These are phyloP conservation scores for Corynespora cassiicola DNA, from an alignment of 2,329 filamentous ascomycete genomes.

Conservation along the genomic window DNA sequence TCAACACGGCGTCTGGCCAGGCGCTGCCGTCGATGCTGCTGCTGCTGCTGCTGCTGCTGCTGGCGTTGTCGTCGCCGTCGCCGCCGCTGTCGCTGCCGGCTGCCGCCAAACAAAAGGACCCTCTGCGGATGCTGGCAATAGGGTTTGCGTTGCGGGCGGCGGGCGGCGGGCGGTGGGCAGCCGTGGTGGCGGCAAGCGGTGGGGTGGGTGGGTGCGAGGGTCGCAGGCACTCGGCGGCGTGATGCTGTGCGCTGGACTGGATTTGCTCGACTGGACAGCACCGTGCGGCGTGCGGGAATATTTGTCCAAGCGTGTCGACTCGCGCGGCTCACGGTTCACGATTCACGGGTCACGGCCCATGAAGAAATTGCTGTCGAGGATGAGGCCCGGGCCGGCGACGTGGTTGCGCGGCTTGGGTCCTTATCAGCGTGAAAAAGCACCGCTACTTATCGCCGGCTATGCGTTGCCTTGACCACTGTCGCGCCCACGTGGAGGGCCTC, in stretches of 20 bases:
- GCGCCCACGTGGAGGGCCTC: constrained; percentile 10
- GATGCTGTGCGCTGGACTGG: no score
- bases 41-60: not conserved
- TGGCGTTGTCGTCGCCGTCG: not conserved
- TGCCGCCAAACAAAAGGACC: constrained; percentile 15
- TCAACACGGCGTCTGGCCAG: no score
- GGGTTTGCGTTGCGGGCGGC: constrained; percentile 5
- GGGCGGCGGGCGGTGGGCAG: constrained; percentile 1
- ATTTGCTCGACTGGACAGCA: no score
- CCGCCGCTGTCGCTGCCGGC: constrained; percentile 1
- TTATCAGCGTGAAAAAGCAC: constrained; percentile 24
- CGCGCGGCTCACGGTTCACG: no score
- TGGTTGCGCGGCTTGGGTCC: no score
- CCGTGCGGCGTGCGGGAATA: no score
- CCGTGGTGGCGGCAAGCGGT: not conserved
- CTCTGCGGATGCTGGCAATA: not conserved
- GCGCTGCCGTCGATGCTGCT: not conserved
- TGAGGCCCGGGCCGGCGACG: no score
- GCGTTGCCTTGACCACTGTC: constrained; percentile 2
- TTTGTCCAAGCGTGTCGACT: no score
- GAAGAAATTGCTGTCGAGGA: no score
- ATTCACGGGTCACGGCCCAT: no score
- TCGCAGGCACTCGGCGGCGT: no score
- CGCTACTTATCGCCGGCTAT: constrained; percentile 7
- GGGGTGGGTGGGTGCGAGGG: not conserved